Evolutionary conservation across 805 yeast species (phyloP), one percentile per base, ranked within the genome.

Genomic region (Hanseniaspora pseudoguilliermondii): DNA sequence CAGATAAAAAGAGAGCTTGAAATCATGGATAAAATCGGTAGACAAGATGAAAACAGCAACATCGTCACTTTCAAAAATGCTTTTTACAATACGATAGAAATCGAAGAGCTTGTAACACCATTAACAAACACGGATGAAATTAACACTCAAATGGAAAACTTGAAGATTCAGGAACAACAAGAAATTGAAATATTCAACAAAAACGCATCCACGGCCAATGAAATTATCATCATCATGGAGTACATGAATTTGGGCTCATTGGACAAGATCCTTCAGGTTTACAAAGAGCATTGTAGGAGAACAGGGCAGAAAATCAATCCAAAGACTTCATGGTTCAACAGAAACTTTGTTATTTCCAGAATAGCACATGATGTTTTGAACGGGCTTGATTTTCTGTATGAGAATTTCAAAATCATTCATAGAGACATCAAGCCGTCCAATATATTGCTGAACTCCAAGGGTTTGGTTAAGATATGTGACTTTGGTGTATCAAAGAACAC

Each of bases 351-450:
- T 54, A 73, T 91, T 25, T 82, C 84, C 50, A 84, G 84, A 63
- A 79, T 90, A 29, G 80, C 93, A 10, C 82, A 71, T 59, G 81
- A 87, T 8, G 90, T 93, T 0, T 72, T 90, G 13, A 79, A 82
- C 29, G 97, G 97, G 0, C 74, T 91, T 57, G 78, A 80, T 38
- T 93, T 90, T 64, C 72, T 91, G 27, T 91, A 93, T 68, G 79
- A 84, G 21, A 76, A 81, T 27, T 95, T 90, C 66, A 80, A 88
- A 58, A 91, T 93, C 64, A 86, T 93, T 57, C 99, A 93, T 66
- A 75, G 99, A 60, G 99, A 93, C 67, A 89, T 93, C 61, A 93
- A 93, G 66, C 98, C 98, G 0, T 85, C 95, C 6, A 93, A 93
- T 68, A 96, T 93, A 9, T 73, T 93, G 50, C 79, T 93, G 70